phyloP scores from a whole-genome alignment of 2,329 filamentous ascomycete species.

The Xylaria sp. region DNA sequence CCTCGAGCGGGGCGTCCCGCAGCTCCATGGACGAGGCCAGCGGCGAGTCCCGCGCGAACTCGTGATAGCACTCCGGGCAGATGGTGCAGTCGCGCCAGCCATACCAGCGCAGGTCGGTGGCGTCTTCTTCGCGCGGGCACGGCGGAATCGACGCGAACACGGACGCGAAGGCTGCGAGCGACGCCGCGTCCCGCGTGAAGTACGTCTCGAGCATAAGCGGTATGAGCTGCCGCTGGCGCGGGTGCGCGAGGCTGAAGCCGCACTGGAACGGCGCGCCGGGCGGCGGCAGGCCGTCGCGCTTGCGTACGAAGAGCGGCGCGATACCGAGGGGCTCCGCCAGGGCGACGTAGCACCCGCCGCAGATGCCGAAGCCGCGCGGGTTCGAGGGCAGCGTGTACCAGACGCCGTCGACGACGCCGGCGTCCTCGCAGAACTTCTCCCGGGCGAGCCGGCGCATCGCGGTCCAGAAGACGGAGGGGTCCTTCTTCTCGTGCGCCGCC shows the following conservation, averaged over 20 bases:
- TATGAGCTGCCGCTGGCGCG: conserved; percentile 30
- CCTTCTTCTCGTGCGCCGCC: conserved; percentile 34
- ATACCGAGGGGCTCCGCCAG: conserved; percentile 38
- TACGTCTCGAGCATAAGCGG: conserved; percentile 34
- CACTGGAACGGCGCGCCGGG: conserved; percentile 33
- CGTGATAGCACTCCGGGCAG: conserved; percentile 42
- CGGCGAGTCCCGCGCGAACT: conserved; percentile 35
- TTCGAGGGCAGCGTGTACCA: conserved; percentile 42
- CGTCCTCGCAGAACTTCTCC: conserved; percentile 36
- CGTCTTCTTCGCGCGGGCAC: conserved; percentile 33
- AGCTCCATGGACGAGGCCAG: conserved; percentile 38
- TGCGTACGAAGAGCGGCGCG: conserved; percentile 35
- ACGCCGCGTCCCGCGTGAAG: conserved; percentile 29
- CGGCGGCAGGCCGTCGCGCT: conserved; percentile 18
- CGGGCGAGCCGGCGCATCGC: conserved; percentile 32
- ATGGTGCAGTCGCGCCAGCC: conserved; percentile 42
- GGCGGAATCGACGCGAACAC: conserved; percentile 36
- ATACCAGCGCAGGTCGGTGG: conserved; percentile 35
- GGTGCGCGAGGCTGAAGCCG: conserved; percentile 39
- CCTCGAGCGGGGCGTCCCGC: conserved; percentile 22
- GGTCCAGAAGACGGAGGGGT: conserved; percentile 40
- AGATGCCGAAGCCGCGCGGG: conserved; percentile 40
- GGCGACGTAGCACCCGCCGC: conserved; percentile 40
- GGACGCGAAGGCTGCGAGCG: conserved; percentile 35
- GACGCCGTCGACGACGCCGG: conserved; percentile 33